Conservation (phyloP, 805 yeast species). For the Cyberlindnera mycetangii region DNA sequence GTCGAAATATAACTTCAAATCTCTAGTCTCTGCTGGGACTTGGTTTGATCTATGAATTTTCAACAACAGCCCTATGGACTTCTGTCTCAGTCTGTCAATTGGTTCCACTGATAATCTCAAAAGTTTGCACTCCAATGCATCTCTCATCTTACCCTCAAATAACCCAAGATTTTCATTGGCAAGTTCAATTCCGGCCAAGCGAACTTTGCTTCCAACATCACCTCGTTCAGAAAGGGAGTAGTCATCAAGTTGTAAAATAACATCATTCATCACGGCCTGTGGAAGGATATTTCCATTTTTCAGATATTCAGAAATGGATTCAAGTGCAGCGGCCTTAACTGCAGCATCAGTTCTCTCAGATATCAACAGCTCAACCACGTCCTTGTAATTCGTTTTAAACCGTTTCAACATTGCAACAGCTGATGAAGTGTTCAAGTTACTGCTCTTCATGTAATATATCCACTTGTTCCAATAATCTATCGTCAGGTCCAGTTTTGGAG, state of each 20-base stretch:
- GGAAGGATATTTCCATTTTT: conserved; percentile 3
- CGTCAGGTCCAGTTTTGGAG: conserved; percentile 13
- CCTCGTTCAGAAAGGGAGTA: conserved; percentile 80
- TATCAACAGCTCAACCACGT: conserved; percentile 14
- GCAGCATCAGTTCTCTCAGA: conserved; percentile 27
- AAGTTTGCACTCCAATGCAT: conserved; percentile 34
- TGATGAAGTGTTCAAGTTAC: conserved; percentile 37
- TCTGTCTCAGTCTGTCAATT: conserved; percentile 49
- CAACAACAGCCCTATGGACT: conserved; percentile 39
- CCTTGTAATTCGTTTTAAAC: conserved; percentile 9
- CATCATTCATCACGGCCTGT: not conserved
- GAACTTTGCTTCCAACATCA: conserved; percentile 82
- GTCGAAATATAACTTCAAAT: conserved; percentile 29
- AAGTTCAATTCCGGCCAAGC: conserved; percentile 48
- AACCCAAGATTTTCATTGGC: conserved; percentile 30
- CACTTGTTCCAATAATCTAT: conserved; percentile 28
- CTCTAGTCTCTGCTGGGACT: conserved; percentile 17
- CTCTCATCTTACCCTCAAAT: conserved; percentile 14
- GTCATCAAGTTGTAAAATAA: conserved; percentile 56
- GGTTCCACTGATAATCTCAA: conserved; percentile 63
- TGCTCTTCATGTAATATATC: conserved; percentile 36
- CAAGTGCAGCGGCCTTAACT: conserved; percentile 16
- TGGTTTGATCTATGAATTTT: conserved; percentile 23
- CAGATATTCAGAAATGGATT: conserved; percentile 19
- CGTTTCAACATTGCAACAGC: conserved; percentile 31